Conservation (phyloP, 1,139 yeast genomes). For the Pichia sp. region DNA sequence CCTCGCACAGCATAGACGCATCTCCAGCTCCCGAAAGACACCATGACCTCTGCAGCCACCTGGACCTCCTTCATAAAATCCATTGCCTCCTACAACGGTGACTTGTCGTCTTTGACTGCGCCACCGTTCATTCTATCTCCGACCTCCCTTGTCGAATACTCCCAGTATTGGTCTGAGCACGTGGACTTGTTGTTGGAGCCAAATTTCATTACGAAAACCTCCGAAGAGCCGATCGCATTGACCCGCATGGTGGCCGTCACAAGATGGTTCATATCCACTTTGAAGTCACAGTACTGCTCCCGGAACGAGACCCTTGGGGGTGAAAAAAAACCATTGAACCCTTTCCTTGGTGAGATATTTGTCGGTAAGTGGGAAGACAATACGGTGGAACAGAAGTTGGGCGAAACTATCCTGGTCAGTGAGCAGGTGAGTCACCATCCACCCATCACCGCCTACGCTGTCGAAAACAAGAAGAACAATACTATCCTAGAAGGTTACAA, state of each 20-base stretch:
- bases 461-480: conserved; percentile 66
- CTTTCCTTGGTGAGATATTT: conserved; percentile 88
- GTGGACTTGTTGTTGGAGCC: conserved; percentile 80
- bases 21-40: neutral
- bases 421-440: conserved; percentile 98
- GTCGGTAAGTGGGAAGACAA: conserved; percentile 77
- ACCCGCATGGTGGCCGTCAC: conserved; percentile 76
- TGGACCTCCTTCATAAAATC: conserved; percentile 91
- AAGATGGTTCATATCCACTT: conserved; percentile 86
- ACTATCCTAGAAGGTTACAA: conserved; percentile 80
- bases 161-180: conserved; percentile 92
- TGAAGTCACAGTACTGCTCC: conserved; percentile 89
- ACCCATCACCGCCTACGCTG: conserved; percentile 85
- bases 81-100: conserved; percentile 91
- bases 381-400: conserved; percentile 42
- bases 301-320: conserved; percentile 87
- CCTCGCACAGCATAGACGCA: neutral
- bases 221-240: conserved; percentile 41
- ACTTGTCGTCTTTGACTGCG: conserved; percentile 87
- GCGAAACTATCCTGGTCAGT: conserved; percentile 71
- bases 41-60: conserved; percentile 39
- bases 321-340: conserved; percentile 94
- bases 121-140: conserved; percentile 97
- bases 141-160: conserved; percentile 81
- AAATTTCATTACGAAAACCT: conserved; percentile 40